Evolutionary conservation across 371 early-diverging fungal genomes (phyloP), one percentile per base, ranked within the genome.

Genomic region (Blastocladiella emersonii): DNA sequence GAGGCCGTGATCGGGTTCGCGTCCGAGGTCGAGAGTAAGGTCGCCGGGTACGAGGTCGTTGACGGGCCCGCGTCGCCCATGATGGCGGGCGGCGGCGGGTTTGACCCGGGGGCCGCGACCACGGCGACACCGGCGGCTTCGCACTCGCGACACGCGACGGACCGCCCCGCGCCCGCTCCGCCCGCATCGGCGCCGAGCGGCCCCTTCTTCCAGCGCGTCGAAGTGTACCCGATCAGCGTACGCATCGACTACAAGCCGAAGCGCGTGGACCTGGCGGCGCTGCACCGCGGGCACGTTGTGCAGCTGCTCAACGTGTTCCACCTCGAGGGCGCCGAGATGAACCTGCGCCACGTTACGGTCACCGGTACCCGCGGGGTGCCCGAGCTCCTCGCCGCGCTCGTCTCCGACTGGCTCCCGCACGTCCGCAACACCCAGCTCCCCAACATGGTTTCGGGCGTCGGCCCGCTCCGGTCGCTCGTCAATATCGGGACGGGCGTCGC

Each of bases 181-280:
- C n/a, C n/a, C n/a, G n/a, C n/a, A n/a, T n/a, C n/a, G n/a, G n/a
- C n/a, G n/a, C n/a, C n/a, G n/a, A n/a, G n/a, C n/a, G n/a, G n/a
- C 55, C 19, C 57, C 72, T 77, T 71, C 63, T 62, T 74, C 83
- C 84, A 85, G 74, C 73, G 77, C 64, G 76, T 83, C 34, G 83
- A 83, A 45, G 77, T 96, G 32, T 71, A 81, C 7, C 88, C 91
- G 2, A 81, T 95, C 48, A 74, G 77, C 8, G 66, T 95, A 63
- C 92, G 89, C 65, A 78, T 98, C 53, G 98, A 98, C 72, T 98
- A 96, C 76, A 96, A 97, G 70, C 94, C 97, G 23, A 92, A 95
- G 67, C 85, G 87, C 30, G 78, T 94, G 44, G 91, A 91, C 64
- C 84, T 84, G 60, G 43, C 68, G 21, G 83, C 79, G 55, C 65